These are phyloP conservation scores for Gossypium sturtianum DNA, from an alignment of 345 rosid species.

Conservation along the genomic window DNA sequence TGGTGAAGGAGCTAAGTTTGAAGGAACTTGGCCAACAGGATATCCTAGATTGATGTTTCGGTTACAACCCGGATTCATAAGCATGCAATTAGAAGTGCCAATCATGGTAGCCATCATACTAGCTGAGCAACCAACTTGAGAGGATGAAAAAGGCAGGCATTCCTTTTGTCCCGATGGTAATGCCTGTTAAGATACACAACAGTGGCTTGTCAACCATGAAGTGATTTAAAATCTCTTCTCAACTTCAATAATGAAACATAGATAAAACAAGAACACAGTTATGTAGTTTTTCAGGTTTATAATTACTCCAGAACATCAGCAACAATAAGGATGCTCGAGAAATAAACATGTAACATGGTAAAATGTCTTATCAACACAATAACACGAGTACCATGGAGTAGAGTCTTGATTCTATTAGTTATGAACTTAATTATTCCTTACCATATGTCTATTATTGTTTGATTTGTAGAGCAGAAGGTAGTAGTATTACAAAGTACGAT, in stretches of 20 bases:
- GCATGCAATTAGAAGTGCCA: constrained; percentile 23
- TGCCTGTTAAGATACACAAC: constrained; percentile 33
- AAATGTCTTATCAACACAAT: neutral
- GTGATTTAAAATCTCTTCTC: neutral
- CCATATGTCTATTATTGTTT: neutral
- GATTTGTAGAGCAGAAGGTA: neutral
- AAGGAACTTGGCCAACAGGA: constrained; percentile 46
- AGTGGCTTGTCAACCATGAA: constrained; percentile 3
- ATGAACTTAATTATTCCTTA: neutral
- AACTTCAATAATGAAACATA: neutral
- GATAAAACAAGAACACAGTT: neutral
- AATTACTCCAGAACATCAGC: neutral
- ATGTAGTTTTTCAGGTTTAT: too few relatives aligned
- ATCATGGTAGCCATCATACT: constrained; percentile 25
- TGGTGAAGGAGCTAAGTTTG: constrained; percentile 47
- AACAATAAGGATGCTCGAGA: neutral
- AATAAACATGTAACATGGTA: neutral
- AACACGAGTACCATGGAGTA: neutral
- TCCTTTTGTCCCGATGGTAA: constrained; percentile 47
- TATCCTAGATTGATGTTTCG: constrained; percentile 35
- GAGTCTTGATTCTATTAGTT: neutral
- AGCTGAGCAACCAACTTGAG: constrained; percentile 24
- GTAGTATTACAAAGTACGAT: neutral
- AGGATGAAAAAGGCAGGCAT: constrained; percentile 28
- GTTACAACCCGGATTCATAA: constrained; percentile 36